A percentile compares a stretch with the other conserved stretches of the same genome.
These are phyloP conservation scores for Wickerhamomyces sp. DNA, from an alignment of 1,139 yeast species.

Conservation along the genomic window DNA sequence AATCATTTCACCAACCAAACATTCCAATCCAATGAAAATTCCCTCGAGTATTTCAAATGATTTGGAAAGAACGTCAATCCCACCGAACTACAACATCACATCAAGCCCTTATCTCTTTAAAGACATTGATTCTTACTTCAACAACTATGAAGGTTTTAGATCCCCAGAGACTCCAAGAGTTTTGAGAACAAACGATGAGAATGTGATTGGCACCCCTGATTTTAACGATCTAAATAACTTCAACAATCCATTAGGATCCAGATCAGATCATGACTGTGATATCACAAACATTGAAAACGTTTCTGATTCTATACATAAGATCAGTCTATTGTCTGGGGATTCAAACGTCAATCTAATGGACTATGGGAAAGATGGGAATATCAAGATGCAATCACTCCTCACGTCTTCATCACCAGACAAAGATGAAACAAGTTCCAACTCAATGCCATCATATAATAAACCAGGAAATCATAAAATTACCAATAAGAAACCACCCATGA, in stretches of 20 bases:
- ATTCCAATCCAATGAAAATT: too few species aligned
- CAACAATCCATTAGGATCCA: slow-evolving; percentile 4
- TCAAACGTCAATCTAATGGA: slow-evolving; percentile 10
- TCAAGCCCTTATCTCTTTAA: neutral
- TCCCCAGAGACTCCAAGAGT: slow-evolving; percentile 23
- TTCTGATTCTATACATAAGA: slow-evolving; percentile 12
- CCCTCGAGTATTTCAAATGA: too few species aligned
- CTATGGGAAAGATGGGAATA: neutral
- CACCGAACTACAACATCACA: neutral
- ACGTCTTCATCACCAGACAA: neutral
- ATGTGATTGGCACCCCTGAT: slow-evolving; percentile 13
- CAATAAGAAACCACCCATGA: slow-evolving; percentile 33
- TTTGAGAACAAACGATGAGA: slow-evolving; percentile 10
- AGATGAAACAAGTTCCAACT: too few species aligned
- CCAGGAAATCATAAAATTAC: neutral
- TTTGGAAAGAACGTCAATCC: neutral
- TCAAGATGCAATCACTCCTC: neutral
- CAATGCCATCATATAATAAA: neutral
- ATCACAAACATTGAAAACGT: slow-evolving; percentile 1
- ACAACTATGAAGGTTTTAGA: slow-evolving; percentile 14
- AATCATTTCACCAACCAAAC: too few species aligned
- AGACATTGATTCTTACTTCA: slow-evolving; percentile 11
- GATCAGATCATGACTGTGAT: neutral
- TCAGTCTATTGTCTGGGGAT: slow-evolving; percentile 12
- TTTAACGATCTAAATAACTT: slow-evolving; percentile 13